Percentiles rank a stretch among this genome's conserved stretches.
phyloP scores from a whole-genome alignment of 192 early-diverging fungal genomes.

The Allomyces arbusculus region DNA sequence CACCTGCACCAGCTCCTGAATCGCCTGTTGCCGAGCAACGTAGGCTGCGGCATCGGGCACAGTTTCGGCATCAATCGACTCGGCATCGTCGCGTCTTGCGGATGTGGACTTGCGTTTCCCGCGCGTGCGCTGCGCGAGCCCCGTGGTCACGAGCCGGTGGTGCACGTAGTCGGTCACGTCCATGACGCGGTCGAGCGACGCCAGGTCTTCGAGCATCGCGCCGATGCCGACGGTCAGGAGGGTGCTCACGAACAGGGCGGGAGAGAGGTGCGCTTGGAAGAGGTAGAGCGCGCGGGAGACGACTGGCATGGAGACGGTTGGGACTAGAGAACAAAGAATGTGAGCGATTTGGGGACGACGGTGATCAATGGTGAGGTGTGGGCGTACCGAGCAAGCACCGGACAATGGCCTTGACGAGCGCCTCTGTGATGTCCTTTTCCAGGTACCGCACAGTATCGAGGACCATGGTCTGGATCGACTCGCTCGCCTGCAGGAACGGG shows the following conservation, averaged over 20 bases:
- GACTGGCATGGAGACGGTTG: background rate
- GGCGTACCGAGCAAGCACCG: background rate
- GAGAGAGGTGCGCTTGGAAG: background rate
- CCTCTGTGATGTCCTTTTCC: background rate
- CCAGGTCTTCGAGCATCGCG: no score
- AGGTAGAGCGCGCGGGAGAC: background rate
- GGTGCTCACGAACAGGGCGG: background rate
- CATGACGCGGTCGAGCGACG: no score
- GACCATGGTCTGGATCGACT: background rate
- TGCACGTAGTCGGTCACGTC: no score
- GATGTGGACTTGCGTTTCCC: no score
- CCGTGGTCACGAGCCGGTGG: no score
- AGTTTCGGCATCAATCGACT: no score
- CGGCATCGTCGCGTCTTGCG: no score
- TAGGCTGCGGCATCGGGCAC: no score
- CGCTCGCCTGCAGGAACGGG: background rate
- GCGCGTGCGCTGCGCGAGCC: no score
- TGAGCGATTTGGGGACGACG: background rate
- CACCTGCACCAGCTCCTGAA: no score
- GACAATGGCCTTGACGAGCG: background rate
- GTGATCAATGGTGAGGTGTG: background rate
- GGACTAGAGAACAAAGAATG: background rate
- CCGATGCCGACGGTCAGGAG: no score
- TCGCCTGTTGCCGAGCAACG: no score
- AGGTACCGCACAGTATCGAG: background rate